A percentile compares a stretch with the other conserved stretches of the same genome.
Evolutionary conservation across 2,329 filamentous ascomycete species (phyloP).

Genomic region (Fusarium tuaranense): DNA sequence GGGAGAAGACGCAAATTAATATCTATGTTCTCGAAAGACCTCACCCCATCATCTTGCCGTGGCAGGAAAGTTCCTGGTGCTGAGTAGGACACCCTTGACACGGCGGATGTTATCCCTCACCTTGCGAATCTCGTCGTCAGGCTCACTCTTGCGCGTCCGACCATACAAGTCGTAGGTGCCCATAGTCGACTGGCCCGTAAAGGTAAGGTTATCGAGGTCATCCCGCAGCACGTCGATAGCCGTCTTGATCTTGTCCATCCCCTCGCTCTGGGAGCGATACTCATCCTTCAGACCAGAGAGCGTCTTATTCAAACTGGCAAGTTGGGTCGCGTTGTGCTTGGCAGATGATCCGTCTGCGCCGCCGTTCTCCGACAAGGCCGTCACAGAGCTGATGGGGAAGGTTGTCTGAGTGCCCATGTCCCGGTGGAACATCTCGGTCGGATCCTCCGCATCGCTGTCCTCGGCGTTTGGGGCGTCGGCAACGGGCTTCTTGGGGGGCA

Average conservation of each 20-base stretch:
- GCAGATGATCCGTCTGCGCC: slow-evolving; percentile 42
- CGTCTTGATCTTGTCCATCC: slow-evolving; percentile 63
- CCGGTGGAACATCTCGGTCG: slow-evolving; percentile 83
- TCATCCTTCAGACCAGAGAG: slow-evolving; percentile 58
- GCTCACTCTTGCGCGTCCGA: slow-evolving; percentile 60
- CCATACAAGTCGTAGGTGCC: slow-evolving; percentile 57
- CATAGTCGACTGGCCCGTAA: slow-evolving; percentile 55
- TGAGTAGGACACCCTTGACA: slow-evolving; percentile 83
- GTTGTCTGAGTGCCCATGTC: slow-evolving; percentile 85
- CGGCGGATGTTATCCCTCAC: slow-evolving; percentile 81
- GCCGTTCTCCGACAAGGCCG: slow-evolving; percentile 19
- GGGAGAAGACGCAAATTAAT: slow-evolving; percentile 1
- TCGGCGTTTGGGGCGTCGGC: slow-evolving; percentile 44
- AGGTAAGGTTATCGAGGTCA: slow-evolving; percentile 73
- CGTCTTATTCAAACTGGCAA: slow-evolving; percentile 57
- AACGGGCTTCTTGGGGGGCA: slow-evolving; percentile 57
- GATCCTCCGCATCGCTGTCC: slow-evolving; percentile 67
- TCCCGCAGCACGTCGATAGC: slow-evolving; percentile 70
- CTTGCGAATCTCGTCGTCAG: slow-evolving; percentile 78
- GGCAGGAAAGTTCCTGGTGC: slow-evolving; percentile 77
- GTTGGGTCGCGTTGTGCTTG: slow-evolving; percentile 55
- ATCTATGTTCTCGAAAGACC: background rate
- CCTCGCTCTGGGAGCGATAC: slow-evolving; percentile 58
- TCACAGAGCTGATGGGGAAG: slow-evolving; percentile 38
- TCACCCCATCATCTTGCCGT: slow-evolving; percentile 47